phyloP scores from a whole-genome alignment of 345 rosid genomes.

The Kernera saxatilis region DNA sequence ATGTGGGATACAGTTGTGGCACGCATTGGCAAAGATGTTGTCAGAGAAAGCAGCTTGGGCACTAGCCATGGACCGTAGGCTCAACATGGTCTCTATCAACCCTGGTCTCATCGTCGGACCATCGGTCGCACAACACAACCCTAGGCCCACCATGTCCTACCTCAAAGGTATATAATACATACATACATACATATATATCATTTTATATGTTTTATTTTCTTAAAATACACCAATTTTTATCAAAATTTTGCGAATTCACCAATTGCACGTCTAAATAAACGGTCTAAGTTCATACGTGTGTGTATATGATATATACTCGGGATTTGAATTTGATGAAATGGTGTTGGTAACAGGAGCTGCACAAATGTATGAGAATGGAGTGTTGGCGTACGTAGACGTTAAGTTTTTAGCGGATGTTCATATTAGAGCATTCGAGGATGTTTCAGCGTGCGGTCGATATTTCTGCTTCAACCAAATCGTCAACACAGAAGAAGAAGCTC shows the following conservation, averaged over 20 bases:
- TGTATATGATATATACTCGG: too few relatives aligned
- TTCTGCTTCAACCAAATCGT: conserved; percentile 79
- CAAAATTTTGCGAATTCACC: background rate
- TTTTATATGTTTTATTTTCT: background rate
- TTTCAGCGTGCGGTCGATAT: conserved; percentile 67
- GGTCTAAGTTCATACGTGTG: background rate
- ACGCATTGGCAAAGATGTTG: conserved; percentile 74
- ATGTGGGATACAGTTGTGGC: conserved; percentile 58
- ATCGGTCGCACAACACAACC: conserved; percentile 60
- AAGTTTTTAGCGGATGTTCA: conserved; percentile 63
- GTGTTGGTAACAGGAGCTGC: conserved; percentile 57
- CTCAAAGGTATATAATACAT: conserved; percentile 58
- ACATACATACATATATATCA: background rate
- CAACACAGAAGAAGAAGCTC: conserved; percentile 56
- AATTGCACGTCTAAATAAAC: background rate
- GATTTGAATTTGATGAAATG: background rate
- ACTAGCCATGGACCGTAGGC: conserved; percentile 75
- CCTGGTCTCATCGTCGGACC: conserved; percentile 84
- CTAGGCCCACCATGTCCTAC: conserved; percentile 64
- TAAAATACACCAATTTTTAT: background rate
- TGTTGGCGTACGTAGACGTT: conserved; percentile 64
- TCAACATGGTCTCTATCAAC: conserved; percentile 85
- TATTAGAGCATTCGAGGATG: conserved; percentile 64
- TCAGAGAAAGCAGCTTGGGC: conserved; percentile 96
- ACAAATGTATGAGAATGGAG: conserved; percentile 86